Base-by-base conservation (phyloP, 78 protist genomes). In the Dictyostelium discoideum region DNA sequence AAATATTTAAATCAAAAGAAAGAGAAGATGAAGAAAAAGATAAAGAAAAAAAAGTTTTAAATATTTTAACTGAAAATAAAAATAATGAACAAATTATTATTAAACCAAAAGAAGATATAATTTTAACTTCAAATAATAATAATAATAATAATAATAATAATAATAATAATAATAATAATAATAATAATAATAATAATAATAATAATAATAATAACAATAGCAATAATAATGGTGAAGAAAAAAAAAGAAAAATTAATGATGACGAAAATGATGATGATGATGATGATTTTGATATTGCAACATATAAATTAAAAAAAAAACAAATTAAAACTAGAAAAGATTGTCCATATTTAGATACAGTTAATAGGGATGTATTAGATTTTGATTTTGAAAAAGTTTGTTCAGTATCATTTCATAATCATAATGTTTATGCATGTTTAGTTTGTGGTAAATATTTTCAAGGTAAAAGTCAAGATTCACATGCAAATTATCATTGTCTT, bases 361-460 rank as follows among this genome's bases (percentile, higher is more conserved):
- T 96, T 85, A 81, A 96, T 81, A 50, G 97, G 44, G 29, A 22
- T 6, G 81, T 86, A 20, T 85, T 99, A 18, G 99, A 99, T 87
- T 99, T 99, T 50, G 99, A 99, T 82, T 99, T 99, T 76, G 99
- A 98, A 97, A 99, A 98, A 84, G 57, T 63, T 20, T 99, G 99
- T 92, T 94, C 98, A 5, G 97, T 98, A 44, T 92, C 99, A 9
- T 92, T 98, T 72, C 37, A 89, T 20, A 95, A 97, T 46, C 84
- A 88, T 74, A 99, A 99, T 80, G 99, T 99, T 10, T 99, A 99
- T 95, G 98, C 98, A 40, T 99, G 99, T 89, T 98, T 99, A 24
- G 99, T 99, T 4, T 99, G 99, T 85, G 99, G 99, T 57, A 95
- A 97, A 93, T 97, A 97, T 95, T 99, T 96, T 92, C 99, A 98